Conservation (phyloP, 148 eudicot species). For the Rhododendron kiyosumense region DNA sequence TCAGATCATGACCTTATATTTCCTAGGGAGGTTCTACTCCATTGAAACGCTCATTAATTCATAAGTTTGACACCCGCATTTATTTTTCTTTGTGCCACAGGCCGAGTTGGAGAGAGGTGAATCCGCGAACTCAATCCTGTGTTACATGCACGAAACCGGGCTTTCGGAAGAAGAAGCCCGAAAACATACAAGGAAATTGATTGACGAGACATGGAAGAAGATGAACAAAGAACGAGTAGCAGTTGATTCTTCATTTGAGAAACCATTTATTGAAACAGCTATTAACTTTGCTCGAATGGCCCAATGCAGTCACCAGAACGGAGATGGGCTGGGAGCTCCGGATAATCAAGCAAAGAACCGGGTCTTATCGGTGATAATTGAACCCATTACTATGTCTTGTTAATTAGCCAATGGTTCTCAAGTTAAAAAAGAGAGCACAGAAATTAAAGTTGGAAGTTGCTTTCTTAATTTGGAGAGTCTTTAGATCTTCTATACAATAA, state of each 20-base stretch:
- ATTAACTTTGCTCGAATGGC: constrained; percentile 28
- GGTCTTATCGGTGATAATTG: constrained; percentile 15
- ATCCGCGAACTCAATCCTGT: constrained; percentile 20
- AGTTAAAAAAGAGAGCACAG: too few relatives aligned
- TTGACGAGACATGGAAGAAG: constrained; percentile 29
- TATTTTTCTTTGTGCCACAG: not conserved
- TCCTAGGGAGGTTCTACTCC: too few relatives aligned
- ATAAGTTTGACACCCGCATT: not conserved
- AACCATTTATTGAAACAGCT: constrained; percentile 14
- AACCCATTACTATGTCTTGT: constrained; percentile 17
- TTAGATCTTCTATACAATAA: too few relatives aligned
- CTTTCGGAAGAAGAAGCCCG: constrained; percentile 19
- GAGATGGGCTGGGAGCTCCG: constrained; percentile 34
- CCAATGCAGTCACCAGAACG: constrained; percentile 25
- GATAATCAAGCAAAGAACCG: constrained; percentile 11
- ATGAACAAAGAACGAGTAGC: constrained; percentile 13
- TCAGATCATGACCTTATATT: too few relatives aligned
- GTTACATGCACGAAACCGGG: constrained; percentile 25
- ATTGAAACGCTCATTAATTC: too few relatives aligned
- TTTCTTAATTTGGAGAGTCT: too few relatives aligned
- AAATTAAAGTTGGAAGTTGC: too few relatives aligned
- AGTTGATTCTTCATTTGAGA: constrained; percentile 5
- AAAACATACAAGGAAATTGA: constrained; percentile 14
- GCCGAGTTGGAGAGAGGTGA: constrained; percentile 25
- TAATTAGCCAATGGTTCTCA: too few relatives aligned